Base-by-base conservation (phyloP, 2,329 filamentous ascomycete species). In the Ampelomyces quisqualis region DNA sequence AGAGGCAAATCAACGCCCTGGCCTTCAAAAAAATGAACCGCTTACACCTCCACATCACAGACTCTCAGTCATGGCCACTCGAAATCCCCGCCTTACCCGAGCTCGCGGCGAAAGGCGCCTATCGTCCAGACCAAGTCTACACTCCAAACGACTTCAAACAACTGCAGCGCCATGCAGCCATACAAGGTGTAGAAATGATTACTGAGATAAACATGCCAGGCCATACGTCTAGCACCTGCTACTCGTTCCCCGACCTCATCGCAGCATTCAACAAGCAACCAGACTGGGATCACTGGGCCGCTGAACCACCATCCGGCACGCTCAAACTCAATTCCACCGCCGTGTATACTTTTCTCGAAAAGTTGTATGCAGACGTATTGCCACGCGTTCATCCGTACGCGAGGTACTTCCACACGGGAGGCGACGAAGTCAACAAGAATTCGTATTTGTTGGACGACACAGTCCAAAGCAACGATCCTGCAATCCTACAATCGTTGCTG, bases 61-160 rank as follows among this genome's bases (percentile, higher is more conserved):
- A 94, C 67, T 82, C 85, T 11, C 88, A 94, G 67, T 87, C 87
- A 3, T 94, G 88, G 85, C 89, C 89, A 0, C 73, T 95, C 17
- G 87, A 89, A 53, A 84, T 95, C 34, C 86, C 87, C 1, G 69
- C 85, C 2, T 69, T 95, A 47, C 86, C 89, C 3, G 78, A 84
- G 43, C 74, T 95, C 2, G 77, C 88, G 3, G 68, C 75, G 37
- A 84, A 88, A 64, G 89, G 88, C 23, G 84, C 88, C 1, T 94
- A 94, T 61, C 75, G 76, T 17, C 73, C 76, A 13, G 79, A 78
- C 31, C 73, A 87, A 36, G 79, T 80, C 0, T 95, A 93, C 71
- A 80, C 77, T 1, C 76, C 83, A 0, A 67, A 71, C 2, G 82
- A 90, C 47, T 72, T 95, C 20, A 66, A 74, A 17, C 66, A 73